Base-by-base conservation (phyloP, 345 rosid genomes). In the Gossypium turneri region DNA sequence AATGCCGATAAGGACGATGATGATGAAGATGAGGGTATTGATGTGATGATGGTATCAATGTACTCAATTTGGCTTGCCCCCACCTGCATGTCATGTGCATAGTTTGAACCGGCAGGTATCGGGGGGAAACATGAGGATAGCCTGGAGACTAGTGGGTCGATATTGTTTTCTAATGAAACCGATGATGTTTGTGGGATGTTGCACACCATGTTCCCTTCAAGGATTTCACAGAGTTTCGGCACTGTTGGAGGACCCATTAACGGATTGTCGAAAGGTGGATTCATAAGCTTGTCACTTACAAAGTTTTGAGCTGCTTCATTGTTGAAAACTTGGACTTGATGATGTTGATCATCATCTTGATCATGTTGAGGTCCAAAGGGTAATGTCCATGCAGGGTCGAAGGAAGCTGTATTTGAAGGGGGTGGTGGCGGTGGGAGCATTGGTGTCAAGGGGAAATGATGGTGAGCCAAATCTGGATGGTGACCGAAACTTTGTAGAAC, bases 1-100 rank as follows among this genome's bases (percentile, higher is more conserved):
- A 80, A 76, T 72, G 88, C 78, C 38, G 89, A 73, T 50, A 76
- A 59, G 17, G 85, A 80, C 6, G 85, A 81, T 8, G 90, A 82
- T 0, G 83, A 74, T 2, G 89, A 82, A 44, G 84, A 77, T 4
- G 85, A 55, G 11, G 83, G 79, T 12, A 82, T 57, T 73, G 89
- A 86, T 74, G 86, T 79, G 75, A 87, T 79, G 84, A 89, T 87
- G 64, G 87, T 83, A 76, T 92, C 89, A 64, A 86, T 83, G 81
- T 81, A 87, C 43, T 86, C 94, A 82, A 84, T 78, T 67, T 80
- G 90, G 72, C 65, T 11, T 38, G 50, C n/a, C 52, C 76, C 67
- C 75, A 79, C 60, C 45, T 82, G 81, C 70, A 69, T 71, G 50
- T 74, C 84, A 64, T 72, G 79, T 59, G 82, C 76, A 29, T 70